phyloP scores from a whole-genome alignment of 129 eudicot species.

The Glebionis coronaria region DNA sequence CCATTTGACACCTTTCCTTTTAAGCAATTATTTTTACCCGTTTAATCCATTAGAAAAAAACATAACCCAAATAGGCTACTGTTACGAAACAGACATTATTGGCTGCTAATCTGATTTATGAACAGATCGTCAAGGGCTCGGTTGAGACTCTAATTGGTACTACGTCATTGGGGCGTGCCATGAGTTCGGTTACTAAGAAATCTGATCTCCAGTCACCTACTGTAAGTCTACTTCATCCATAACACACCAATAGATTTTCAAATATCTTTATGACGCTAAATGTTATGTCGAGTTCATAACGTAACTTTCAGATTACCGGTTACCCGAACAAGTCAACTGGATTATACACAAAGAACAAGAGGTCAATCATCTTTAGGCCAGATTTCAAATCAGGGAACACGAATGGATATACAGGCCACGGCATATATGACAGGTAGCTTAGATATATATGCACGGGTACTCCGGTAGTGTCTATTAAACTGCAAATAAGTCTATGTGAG shows the following conservation, averaged over 20 bases:
- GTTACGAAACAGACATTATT: neutral
- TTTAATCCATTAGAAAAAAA: too few species aligned
- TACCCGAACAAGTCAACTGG: slow-evolving; percentile 50
- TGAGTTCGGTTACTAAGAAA: slow-evolving; percentile 44
- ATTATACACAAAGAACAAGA: slow-evolving; percentile 37
- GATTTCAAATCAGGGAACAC: slow-evolving; percentile 35
- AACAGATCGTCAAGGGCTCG: slow-evolving; percentile 52
- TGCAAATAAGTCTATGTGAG: neutral
- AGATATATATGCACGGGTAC: neutral
- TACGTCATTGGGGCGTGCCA: slow-evolving; percentile 37
- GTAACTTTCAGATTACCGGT: slow-evolving; percentile 38
- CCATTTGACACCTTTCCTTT: too few species aligned
- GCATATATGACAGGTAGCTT: slow-evolving; percentile 44
- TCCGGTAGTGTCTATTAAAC: too few species aligned
- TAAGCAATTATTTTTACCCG: too few species aligned
- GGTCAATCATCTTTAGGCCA: slow-evolving; percentile 45
- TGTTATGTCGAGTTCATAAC: neutral
- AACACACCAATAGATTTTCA: neutral
- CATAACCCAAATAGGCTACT: too few species aligned
- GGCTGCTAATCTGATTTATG: slow-evolving; percentile 23
- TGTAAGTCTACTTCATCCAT: slow-evolving; percentile 23
- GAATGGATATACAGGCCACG: slow-evolving; percentile 29
- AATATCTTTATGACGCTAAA: neutral
- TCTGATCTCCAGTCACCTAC: slow-evolving; percentile 39
- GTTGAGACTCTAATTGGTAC: slow-evolving; percentile 48